Conservation (phyloP, 192 early-diverging fungal genomes). For the Allomyces macrogynus region DNA sequence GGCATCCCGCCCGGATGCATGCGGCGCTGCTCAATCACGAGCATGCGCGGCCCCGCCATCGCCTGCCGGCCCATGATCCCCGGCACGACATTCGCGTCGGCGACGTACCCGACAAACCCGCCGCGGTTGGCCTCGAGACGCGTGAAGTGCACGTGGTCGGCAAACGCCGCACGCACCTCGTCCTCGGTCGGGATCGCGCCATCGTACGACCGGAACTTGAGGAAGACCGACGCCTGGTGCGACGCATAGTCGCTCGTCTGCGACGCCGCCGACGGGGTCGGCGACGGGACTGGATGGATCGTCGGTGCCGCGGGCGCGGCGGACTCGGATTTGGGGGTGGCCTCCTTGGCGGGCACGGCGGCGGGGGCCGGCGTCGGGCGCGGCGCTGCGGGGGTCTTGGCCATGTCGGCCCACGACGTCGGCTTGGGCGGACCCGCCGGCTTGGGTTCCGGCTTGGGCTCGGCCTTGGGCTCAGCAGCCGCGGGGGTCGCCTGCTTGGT, state of each 20-base stretch:
- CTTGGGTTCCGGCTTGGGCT: constrained; percentile 17
- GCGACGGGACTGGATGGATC: not conserved
- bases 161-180: not conserved
- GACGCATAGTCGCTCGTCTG: too few relatives aligned
- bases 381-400: not conserved
- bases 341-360: too few relatives aligned
- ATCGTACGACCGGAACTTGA: too few relatives aligned
- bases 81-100: too few relatives aligned
- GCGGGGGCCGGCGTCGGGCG: not conserved
- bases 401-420: not conserved
- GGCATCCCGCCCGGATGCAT: not conserved
- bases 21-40: too few relatives aligned
- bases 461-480: constrained; percentile 12
- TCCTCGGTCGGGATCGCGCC: not conserved
- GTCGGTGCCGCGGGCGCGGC: not conserved
- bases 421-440: not conserved
- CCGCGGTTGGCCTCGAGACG: not conserved
- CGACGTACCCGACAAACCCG: too few relatives aligned
- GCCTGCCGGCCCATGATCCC: too few relatives aligned
- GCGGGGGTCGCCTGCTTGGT: constrained; percentile 7
- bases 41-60: too few relatives aligned
- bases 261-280: too few relatives aligned
- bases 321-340: not conserved
- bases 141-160: not conserved
- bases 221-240: too few relatives aligned